These are phyloP conservation scores for Astragalus glycyphyllos DNA, from an alignment of 306 rosid species.

Conservation along the genomic window DNA sequence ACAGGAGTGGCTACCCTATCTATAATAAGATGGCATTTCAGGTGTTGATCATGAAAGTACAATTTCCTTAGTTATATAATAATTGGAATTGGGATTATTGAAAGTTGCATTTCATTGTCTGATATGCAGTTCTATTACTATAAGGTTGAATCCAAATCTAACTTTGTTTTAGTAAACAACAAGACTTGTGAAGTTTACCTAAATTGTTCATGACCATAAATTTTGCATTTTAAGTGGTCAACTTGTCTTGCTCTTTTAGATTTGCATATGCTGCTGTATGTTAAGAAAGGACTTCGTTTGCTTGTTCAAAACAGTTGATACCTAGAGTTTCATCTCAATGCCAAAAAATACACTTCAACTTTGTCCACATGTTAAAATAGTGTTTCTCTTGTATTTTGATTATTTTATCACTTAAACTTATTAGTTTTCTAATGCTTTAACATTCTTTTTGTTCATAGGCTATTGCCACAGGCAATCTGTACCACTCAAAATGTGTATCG, in stretches of 20 bases:
- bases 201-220: conserved; percentile 1
- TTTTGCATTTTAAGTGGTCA: conserved; percentile 1
- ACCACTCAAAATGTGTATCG: conserved; percentile 60
- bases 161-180: neutral
- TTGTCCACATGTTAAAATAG: conserved; percentile 1
- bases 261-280: conserved; percentile 9
- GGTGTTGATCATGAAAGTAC: conserved; percentile 16
- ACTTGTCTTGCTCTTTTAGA: conserved; percentile 11
- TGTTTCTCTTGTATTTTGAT: conserved; percentile 9
- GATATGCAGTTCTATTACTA: conserved; percentile 11
- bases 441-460: conserved; percentile 45
- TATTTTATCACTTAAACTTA: conserved; percentile 28
- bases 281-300: conserved; percentile 9
- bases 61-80: neutral
- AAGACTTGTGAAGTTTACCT: neutral
- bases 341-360: conserved; percentile 23
- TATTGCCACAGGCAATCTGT: conserved; percentile 58
- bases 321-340: conserved; percentile 2
- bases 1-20: neutral
- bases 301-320: conserved; percentile 22
- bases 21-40: conserved; percentile 37
- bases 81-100: conserved; percentile 2
- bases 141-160: conserved; percentile 18
- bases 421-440: conserved; percentile 26
- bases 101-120: conserved; percentile 27